These are phyloP conservation scores for Bryum argenteum DNA, from an alignment of 225 moss, liverwort and hornwort species.

Conservation along the genomic window DNA sequence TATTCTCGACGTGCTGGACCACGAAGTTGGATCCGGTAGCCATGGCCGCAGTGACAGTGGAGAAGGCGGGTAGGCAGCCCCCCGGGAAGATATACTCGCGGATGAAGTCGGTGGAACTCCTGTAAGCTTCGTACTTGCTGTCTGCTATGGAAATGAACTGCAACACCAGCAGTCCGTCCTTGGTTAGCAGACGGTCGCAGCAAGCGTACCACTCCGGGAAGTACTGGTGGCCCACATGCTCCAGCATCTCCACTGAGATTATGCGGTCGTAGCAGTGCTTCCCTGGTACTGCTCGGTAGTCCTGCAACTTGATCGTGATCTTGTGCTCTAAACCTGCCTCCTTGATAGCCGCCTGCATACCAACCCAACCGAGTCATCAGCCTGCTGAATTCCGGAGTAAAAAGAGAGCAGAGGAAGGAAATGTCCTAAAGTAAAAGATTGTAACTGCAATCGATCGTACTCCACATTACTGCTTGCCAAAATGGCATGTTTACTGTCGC, in stretches of 20 bases:
- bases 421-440: too few species aligned
- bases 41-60: slow-evolving; percentile 61
- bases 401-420: too few species aligned
- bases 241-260: slow-evolving; percentile 86
- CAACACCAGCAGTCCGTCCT: slow-evolving; percentile 67
- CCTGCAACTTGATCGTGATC: slow-evolving; percentile 58
- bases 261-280: slow-evolving; percentile 66
- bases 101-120: slow-evolving; percentile 66
- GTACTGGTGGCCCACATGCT: slow-evolving; percentile 70
- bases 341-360: slow-evolving; percentile 41
- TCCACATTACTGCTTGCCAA: too few species aligned
- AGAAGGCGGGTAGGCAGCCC: slow-evolving; percentile 65
- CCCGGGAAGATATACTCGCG: slow-evolving; percentile 84
- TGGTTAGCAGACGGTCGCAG: slow-evolving; percentile 65
- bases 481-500: too few species aligned
- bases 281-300: slow-evolving; percentile 58
- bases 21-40: slow-evolving; percentile 57
- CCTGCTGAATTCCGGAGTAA: too few species aligned
- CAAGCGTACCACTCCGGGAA: slow-evolving; percentile 55
- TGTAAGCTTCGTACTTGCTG: slow-evolving; percentile 60
- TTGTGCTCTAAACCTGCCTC: slow-evolving; percentile 61
- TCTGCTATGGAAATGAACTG: slow-evolving; percentile 72
- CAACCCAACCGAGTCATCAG: too few species aligned
- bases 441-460: too few species aligned
- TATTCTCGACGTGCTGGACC: slow-evolving; percentile 77